Evolutionary conservation across 139 green algal species (phyloP), one percentile per base, ranked within the genome.

Genomic region (Volvox reticuliferus): DNA sequence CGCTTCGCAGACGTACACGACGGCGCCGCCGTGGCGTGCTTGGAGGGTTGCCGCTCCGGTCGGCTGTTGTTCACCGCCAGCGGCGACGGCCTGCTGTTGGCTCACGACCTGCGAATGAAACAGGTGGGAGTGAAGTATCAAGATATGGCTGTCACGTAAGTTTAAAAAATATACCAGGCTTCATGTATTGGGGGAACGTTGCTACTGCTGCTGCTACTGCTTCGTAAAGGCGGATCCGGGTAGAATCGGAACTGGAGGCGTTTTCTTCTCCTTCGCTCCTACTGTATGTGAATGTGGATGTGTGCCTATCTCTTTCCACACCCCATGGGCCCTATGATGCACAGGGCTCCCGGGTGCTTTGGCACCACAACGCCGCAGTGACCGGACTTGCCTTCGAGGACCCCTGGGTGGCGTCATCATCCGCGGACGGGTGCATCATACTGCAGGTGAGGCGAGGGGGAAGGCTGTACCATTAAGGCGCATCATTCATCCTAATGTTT

Each of bases 21-120:
- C 79, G 89, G 91, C 83, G 86, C 63, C 55, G 55, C 65, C 0
- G 93, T 97, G 1, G 67, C 86, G 0, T 88, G 83, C 17, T 30
- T 97, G 67, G 94, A 97, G 89, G 94, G 93, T 30, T 91, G 87
- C 13, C 91, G 95, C 32, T 93, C 92, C 33, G 94, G 91, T 0
- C 91, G 90, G n/a, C 71, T 95, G 68, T 79, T 97, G 81, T 97
- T 96, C 91, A 95, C 89, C 26, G 94, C 92, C 1, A 81, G 88
- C 16, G 87, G 36, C 14, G 95, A 97, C 73, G 95, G 94, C 0
- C 78, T 93, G 78, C 76, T 97, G 63, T 83, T 95, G 82, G 91
- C 89, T 1, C 91, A 95, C 87, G 95, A 97, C 87, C 89, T 97
- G 82, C 92, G 94, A 79, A 94, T 95, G 94, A 93, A 91, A 36